Conservation (phyloP, 2,329 filamentous ascomycete genomes). For the Botrytis fragariae region DNA sequence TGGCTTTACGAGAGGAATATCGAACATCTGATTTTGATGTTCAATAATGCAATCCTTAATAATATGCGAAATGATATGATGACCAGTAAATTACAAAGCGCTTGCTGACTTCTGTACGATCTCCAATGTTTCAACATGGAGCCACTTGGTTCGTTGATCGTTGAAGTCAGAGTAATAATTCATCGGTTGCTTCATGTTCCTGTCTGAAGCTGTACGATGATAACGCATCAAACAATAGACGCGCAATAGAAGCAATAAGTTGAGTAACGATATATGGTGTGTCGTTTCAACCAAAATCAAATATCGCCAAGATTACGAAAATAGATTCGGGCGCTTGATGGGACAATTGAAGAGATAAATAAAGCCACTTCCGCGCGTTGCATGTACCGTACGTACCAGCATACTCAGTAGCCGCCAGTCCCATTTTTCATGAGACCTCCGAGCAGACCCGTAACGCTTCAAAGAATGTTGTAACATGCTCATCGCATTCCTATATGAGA, state of each 20-base stretch:
- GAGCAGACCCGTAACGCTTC: constrained; percentile 15
- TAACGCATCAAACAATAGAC: constrained; percentile 11
- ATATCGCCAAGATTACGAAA: constrained; percentile 7
- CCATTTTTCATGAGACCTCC: constrained; percentile 13
- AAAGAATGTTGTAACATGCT: background rate
- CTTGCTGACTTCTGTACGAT: background rate
- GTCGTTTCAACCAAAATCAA: background rate
- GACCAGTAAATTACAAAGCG: constrained; percentile 2
- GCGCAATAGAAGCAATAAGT: background rate
- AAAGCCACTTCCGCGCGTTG: constrained; percentile 15
- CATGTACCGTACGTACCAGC: background rate
- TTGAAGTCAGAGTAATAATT: background rate
- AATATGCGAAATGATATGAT: background rate
- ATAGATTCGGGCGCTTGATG: constrained; percentile 18
- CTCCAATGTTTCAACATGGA: background rate
- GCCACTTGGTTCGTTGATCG: constrained; percentile 5
- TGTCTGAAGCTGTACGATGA: background rate
- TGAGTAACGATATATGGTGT: background rate
- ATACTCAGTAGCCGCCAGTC: constrained; percentile 15
- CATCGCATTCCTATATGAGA: constrained; percentile 8
- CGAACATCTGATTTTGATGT: constrained; percentile 3
- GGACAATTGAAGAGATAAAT: constrained; percentile 5
- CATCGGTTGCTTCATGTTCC: background rate
- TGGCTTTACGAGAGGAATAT: background rate
- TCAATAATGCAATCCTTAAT: constrained; percentile 7